Base-by-base conservation (phyloP, 1,139 yeast genomes). In the Hyphopichia wangnamkhiaoensis region DNA sequence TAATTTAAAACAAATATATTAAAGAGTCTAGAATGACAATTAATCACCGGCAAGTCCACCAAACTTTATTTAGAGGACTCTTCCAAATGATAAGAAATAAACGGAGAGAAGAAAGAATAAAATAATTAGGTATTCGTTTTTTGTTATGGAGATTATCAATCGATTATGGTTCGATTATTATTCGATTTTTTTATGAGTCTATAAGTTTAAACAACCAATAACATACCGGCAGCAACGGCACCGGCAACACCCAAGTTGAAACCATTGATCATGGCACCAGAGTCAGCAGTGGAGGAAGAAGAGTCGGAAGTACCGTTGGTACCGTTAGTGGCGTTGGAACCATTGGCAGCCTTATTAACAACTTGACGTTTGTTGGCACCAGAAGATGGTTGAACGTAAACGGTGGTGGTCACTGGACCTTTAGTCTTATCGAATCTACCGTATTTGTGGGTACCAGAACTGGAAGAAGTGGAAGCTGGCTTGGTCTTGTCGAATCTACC, bases 401-500 rank as follows among this genome's bases (percentile, higher is more conserved):
- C 54, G 26, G 67, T 47, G 17, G 69, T 44, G 8, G 57, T 43
- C 15, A 56, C 40, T 13, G 60, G 49, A 6, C 48, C 44, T 47
- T 53, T 55, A 46, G 70, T 59, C 54, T 61, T 58, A 53, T 68
- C 63, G 46, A 66, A 68, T 48, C 58, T 62, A 44, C 74, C 74
- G 43, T 54, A 58, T 48, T 56, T 70, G 63, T 72, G 76, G 37
- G 78, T 72, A 43, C 75, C 76, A 27, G 74, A 55, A 19, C 61
- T 45, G 27, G 61, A 42, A 3, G 65, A 39, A 17, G 65, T 50
- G 10, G 58, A 42, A 7, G 71, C 54, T 14, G 52, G 45, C 48
- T 56, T 58, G 48, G 72, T 62, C 54, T 63, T 59, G 56, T 70
- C 63, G 47, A 68, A 70, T 49, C 61, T 64, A 45, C 76, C 75